These are phyloP conservation scores for Aspergillus terreus DNA, from an alignment of 2,329 filamentous ascomycete species.

Conservation along the genomic window DNA sequence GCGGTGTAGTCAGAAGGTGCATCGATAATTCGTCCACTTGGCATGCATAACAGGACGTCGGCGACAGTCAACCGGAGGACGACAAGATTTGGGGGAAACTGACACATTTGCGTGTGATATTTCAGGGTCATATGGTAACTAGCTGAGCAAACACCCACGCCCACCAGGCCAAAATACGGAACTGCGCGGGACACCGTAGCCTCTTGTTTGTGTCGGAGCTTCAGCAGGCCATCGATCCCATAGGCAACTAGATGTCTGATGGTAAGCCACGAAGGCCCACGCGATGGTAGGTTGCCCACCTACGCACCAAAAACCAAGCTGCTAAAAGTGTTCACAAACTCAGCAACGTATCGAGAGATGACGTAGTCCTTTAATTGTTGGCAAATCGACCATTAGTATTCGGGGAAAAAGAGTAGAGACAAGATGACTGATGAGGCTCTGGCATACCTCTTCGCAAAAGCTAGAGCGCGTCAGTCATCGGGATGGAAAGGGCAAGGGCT, in stretches of 20 bases:
- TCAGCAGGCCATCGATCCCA: slow-evolving; percentile 37
- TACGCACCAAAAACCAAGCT: slow-evolving; percentile 34
- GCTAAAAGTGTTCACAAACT: slow-evolving; percentile 46
- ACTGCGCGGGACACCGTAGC: slow-evolving; percentile 25
- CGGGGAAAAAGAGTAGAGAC: too few species aligned
- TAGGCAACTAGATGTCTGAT: slow-evolving; percentile 28
- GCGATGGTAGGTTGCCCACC: too few species aligned
- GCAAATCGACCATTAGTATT: not conserved
- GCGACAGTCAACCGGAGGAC: not conserved
- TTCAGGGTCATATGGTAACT: slow-evolving; percentile 30
- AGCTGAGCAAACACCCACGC: slow-evolving; percentile 26
- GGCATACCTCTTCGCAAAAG: slow-evolving; percentile 27
- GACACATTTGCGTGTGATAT: slow-evolving; percentile 33
- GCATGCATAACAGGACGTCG: not conserved
- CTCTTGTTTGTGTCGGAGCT: slow-evolving; percentile 17
- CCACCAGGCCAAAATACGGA: slow-evolving; percentile 38
- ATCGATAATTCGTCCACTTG: slow-evolving; percentile 41
- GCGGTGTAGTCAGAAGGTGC: slow-evolving; percentile 42
- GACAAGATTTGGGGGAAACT: too few species aligned
- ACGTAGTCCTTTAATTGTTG: slow-evolving; percentile 31
- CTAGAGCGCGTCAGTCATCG: slow-evolving; percentile 9
- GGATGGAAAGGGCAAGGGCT: not conserved
- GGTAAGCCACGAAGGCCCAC: too few species aligned
- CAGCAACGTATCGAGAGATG: slow-evolving; percentile 42
- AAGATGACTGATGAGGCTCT: too few species aligned